A percentile compares a stretch with the other conserved stretches of the same genome.
These are phyloP conservation scores for Dothideomycetidae sp. DNA, from an alignment of 2,329 filamentous ascomycete species.

Conservation along the genomic window DNA sequence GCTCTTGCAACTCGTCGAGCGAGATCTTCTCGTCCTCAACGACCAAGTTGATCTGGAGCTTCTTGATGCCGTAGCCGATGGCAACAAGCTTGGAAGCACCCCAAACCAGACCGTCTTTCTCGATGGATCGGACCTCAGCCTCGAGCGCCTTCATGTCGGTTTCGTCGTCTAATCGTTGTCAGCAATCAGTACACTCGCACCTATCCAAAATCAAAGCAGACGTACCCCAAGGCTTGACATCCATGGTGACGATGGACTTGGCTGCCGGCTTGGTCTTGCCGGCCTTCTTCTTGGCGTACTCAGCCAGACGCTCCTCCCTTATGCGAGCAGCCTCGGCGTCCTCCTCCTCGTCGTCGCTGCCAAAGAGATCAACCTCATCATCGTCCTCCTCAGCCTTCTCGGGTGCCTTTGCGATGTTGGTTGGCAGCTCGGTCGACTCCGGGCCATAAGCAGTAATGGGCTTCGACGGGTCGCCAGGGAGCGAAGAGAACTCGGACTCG, in stretches of 20 bases:
- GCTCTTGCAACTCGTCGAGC: constrained; percentile 68
- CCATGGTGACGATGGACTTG: constrained; percentile 90
- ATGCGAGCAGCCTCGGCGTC: constrained; percentile 72
- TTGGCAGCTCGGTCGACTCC: constrained; percentile 57
- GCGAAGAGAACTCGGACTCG: constrained; percentile 80
- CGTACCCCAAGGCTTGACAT: constrained; percentile 98
- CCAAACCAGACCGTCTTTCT: constrained; percentile 93
- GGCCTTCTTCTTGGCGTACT: constrained; percentile 96
- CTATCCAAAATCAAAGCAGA: constrained; percentile 15
- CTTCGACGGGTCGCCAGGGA: constrained; percentile 83
- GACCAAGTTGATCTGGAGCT: constrained; percentile 97
- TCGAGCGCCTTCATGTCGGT: constrained; percentile 79
- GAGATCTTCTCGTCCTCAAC: constrained; percentile 96
- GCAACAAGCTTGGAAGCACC: constrained; percentile 78
- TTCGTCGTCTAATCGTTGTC: constrained; percentile 55
- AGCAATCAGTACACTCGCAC: not conserved
- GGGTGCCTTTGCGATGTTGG: constrained; percentile 77
- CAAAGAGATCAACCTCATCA: constrained; percentile 86
- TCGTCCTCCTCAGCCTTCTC: constrained; percentile 55
- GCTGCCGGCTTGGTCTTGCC: constrained; percentile 80
- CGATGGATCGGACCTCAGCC: constrained; percentile 63
- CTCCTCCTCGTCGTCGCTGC: constrained; percentile 85
- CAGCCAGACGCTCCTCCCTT: constrained; percentile 78
- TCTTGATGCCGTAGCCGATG: constrained; percentile 96
- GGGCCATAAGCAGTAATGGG: constrained; percentile 84